Evolutionary conservation across 2,329 filamentous ascomycete species (phyloP).

Genomic region (Trichoderma sp.): DNA sequence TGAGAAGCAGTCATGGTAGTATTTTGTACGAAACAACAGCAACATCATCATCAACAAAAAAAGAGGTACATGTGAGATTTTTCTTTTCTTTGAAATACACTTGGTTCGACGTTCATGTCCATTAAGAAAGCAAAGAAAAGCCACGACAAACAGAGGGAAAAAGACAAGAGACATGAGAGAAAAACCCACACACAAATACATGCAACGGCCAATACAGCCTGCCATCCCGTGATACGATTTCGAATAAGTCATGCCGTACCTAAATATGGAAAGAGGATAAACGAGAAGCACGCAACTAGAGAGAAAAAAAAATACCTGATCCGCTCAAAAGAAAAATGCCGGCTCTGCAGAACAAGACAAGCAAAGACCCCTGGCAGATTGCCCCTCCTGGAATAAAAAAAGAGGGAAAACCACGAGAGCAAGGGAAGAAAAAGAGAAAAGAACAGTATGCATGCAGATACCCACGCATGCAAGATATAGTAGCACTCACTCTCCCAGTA

Average conservation of each 20-base stretch:
- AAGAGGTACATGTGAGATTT: neutral
- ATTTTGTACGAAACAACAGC: neutral
- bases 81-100: neutral
- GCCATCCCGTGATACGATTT: neutral
- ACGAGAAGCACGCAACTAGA: neutral
- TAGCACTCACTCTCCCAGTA: neutral
- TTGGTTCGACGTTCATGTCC: neutral
- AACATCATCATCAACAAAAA: neutral
- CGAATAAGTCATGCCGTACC: conserved; percentile 6
- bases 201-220: conserved; percentile 7
- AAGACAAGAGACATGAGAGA: neutral
- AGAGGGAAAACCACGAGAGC: neutral
- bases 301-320: neutral
- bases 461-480: conserved; percentile 10
- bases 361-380: neutral
- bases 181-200: neutral
- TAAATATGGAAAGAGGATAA: neutral
- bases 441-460: neutral
- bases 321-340: conserved; percentile 9
- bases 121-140: neutral
- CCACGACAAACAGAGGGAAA: neutral
- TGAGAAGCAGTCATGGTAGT: neutral
- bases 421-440: too few relatives aligned
- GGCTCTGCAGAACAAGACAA: conserved; percentile 7
- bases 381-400: neutral